A percentile compares a stretch with the other conserved stretches of the same genome.
Evolutionary conservation across 306 rosid genomes (phyloP).

Genomic region (Fragaria ananassa): DNA sequence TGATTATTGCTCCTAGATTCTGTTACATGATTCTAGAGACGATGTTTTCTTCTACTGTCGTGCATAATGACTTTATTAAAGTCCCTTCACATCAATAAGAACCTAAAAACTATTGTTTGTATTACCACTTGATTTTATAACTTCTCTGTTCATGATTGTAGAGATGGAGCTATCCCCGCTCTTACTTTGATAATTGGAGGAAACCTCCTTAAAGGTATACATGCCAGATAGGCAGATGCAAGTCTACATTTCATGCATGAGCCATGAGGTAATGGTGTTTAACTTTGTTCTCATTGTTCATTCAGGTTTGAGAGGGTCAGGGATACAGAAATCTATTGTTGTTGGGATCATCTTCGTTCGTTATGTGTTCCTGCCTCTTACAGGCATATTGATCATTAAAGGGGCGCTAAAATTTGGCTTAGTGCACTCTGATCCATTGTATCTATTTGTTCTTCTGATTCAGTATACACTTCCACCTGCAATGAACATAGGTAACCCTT

Average conservation of each 20-base stretch:
- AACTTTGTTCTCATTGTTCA: neutral
- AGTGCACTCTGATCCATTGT: constrained; percentile 62
- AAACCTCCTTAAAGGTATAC: constrained; percentile 65
- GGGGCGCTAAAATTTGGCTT: constrained; percentile 56
- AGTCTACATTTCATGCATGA: neutral
- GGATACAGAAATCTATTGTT: constrained; percentile 36
- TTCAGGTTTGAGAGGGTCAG: constrained; percentile 64
- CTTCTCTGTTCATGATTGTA: constrained; percentile 27
- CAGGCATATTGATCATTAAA: constrained; percentile 51
- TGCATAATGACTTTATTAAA: neutral
- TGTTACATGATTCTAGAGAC: neutral
- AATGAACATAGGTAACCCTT: constrained; percentile 55
- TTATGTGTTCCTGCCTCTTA: constrained; percentile 52
- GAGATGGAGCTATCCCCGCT: constrained; percentile 70
- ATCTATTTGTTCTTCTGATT: constrained; percentile 72
- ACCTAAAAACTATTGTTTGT: neutral
- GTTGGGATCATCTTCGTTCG: constrained; percentile 54
- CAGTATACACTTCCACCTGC: constrained; percentile 86
- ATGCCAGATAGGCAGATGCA: constrained; percentile 34
- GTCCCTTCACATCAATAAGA: neutral
- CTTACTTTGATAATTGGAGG: constrained; percentile 76
- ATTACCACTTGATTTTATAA: neutral
- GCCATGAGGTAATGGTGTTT: neutral
- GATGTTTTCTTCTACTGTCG: neutral
- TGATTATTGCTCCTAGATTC: neutral